Evolutionary conservation across 805 yeast genomes (phyloP), one percentile per base, ranked within the genome.

Genomic region (Torulaspora indica): DNA sequence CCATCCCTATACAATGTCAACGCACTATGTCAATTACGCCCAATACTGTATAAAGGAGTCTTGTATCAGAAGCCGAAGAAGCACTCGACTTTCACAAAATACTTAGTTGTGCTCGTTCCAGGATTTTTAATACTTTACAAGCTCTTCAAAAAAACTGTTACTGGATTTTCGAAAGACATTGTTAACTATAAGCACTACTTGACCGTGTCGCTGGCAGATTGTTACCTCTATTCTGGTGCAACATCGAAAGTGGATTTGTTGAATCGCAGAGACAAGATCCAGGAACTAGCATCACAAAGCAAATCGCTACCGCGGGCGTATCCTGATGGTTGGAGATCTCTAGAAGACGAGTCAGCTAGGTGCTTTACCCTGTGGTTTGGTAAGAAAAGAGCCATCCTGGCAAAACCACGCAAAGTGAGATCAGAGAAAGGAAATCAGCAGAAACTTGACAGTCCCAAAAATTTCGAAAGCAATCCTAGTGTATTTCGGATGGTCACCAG

Each of bases 331-430:
- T 84, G 95, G 88, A 76, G 73, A 51, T 82, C 95, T 2, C 70
- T 78, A 7, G 98, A 91, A 55, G 85, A 81, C 38, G 93, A 86
- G 52, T 54, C 72, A n/a, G 66, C 77, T 22, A 70, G 95, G 39
- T 79, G 93, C 50, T 89, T 91, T 56, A 85, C 93, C 0, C 54
- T 91, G 2, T 89, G 96, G 96, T 78, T 81, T 63, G 91, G 89
- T 0, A 73, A 74, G 5, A 84, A 81, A 52, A 66, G 81, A 44
- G 64, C 45, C 13, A 36, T 23, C 37, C 30, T 28, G 20, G 34
- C 34, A 12, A 31, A 14, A 15, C 34, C 12, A n/a, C 20, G 17
- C 20, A 6, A 14, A 17, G 12, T 17, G 4, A 8, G 6, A 30
- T 14, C 7, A 14, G 33, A 5, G 18, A 10, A 31, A 12, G 22